Evolutionary conservation across 2,329 filamentous ascomycete species (phyloP).

Genomic region (Fonsecaea nubica): DNA sequence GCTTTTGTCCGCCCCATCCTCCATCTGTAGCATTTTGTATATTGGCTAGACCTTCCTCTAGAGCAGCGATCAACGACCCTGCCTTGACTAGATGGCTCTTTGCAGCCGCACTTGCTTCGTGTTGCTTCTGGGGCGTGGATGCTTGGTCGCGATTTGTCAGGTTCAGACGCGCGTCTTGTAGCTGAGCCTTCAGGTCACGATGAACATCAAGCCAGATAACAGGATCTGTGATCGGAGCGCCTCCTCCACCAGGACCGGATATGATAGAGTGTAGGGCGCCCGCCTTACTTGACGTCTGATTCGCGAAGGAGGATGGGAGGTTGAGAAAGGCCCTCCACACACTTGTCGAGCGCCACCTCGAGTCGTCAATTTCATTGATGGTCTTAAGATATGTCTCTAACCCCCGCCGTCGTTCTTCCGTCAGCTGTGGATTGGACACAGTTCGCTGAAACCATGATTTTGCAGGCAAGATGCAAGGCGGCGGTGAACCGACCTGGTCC

Average conservation of each 20-base stretch:
- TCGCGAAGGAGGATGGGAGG: conserved; percentile 53
- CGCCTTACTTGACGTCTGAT: conserved; percentile 43
- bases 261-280: conserved; percentile 52
- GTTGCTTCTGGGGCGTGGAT: conserved; percentile 64
- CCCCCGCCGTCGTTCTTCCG: conserved; percentile 62
- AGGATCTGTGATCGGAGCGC: conserved; percentile 56
- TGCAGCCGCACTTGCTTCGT: conserved; percentile 66
- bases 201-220: conserved; percentile 68
- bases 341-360: conserved; percentile 63
- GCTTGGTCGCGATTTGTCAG: conserved; percentile 68
- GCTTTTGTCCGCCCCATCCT: conserved; percentile 44
- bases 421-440: conserved; percentile 60
- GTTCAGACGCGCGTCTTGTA: conserved; percentile 66
- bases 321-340: conserved; percentile 66
- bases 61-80: conserved; percentile 59
- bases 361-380: conserved; percentile 63
- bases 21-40: conserved; percentile 41
- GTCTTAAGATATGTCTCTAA: conserved; percentile 65
- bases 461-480: conserved; percentile 61
- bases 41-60: conserved; percentile 63
- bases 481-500: conserved; percentile 57
- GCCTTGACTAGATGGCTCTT: conserved; percentile 66
- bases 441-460: conserved; percentile 69
- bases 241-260: conserved; percentile 47
- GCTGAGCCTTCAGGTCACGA: conserved; percentile 63